phyloP scores from a whole-genome alignment of 352 stramenopile species.

The Halophytophthora batemanensis region DNA sequence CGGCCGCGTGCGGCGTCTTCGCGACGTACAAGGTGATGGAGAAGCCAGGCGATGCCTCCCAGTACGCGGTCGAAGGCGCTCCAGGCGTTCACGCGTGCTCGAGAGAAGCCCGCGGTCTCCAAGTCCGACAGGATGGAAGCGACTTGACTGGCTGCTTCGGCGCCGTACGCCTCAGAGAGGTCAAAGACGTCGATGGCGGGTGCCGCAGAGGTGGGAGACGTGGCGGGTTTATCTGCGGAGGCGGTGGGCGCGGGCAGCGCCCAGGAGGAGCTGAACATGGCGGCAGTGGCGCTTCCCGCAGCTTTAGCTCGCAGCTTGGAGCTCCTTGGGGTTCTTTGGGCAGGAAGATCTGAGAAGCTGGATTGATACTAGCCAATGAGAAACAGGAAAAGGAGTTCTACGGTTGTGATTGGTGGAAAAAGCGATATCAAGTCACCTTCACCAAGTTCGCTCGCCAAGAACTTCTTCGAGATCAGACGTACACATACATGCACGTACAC shows the following conservation, averaged over 20 bases:
- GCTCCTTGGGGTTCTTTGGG: too few species aligned
- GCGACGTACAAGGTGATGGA: slow-evolving; percentile 53
- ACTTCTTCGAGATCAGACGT: too few species aligned
- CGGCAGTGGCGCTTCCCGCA: too few species aligned
- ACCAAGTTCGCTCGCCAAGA: too few species aligned
- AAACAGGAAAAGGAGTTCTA: too few species aligned
- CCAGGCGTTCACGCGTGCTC: slow-evolving; percentile 37
- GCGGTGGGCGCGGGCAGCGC: slow-evolving; percentile 3
- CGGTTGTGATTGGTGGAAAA: too few species aligned
- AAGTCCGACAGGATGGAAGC: slow-evolving; percentile 30
- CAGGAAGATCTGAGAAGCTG: too few species aligned
- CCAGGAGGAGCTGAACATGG: slow-evolving; percentile 25
- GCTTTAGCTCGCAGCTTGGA: too few species aligned
- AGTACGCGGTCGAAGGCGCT: slow-evolving; percentile 66
- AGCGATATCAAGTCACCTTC: too few species aligned
- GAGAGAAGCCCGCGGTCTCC: slow-evolving; percentile 38
- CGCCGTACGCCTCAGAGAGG: slow-evolving; percentile 31
- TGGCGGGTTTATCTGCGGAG: background rate
- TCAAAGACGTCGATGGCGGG: slow-evolving; percentile 25
- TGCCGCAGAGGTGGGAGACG: background rate
- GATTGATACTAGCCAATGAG: too few species aligned
- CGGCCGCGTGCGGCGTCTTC: slow-evolving; percentile 37
- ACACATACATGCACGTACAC: too few species aligned
- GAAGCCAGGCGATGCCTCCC: slow-evolving; percentile 51
- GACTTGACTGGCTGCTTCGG: slow-evolving; percentile 32